Conservation (phyloP, 2,329 filamentous ascomycete species). For the Diaporthe vexans region DNA sequence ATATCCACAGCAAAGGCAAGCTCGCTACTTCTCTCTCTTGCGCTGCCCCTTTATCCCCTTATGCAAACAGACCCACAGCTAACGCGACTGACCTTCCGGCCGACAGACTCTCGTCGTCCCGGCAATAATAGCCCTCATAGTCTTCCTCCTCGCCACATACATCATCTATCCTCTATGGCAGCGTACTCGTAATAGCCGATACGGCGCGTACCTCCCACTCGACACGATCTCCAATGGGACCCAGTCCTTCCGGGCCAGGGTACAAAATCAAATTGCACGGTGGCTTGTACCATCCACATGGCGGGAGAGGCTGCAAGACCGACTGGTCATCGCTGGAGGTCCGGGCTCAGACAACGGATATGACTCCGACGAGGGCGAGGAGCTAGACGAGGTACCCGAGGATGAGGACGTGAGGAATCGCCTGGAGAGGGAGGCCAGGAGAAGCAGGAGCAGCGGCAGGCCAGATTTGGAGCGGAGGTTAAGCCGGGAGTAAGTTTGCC, state of each 20-base stretch:
- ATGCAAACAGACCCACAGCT: not conserved
- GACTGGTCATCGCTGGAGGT: conserved; percentile 54
- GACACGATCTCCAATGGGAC: conserved; percentile 73
- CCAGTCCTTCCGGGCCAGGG: conserved; percentile 65
- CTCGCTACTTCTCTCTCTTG: not conserved
- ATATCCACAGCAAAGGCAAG: conserved; percentile 47
- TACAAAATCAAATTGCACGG: conserved; percentile 57
- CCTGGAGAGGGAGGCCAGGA: conserved; percentile 47
- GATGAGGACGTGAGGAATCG: conserved; percentile 57
- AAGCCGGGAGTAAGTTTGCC: conserved; percentile 76
- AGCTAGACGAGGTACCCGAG: conserved; percentile 72
- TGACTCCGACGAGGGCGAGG: conserved; percentile 78
- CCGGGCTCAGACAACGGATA: conserved; percentile 65
- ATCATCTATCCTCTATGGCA: conserved; percentile 78
- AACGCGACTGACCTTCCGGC: conserved; percentile 21
- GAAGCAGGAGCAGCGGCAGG: conserved; percentile 37
- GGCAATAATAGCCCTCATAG: conserved; percentile 76
- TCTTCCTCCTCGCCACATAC: conserved; percentile 77
- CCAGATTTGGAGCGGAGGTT: conserved; percentile 71
- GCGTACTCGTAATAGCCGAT: conserved; percentile 74
- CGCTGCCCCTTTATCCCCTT: not conserved
- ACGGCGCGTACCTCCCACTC: conserved; percentile 81
- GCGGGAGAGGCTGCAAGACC: conserved; percentile 57
- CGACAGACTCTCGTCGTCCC: conserved; percentile 78
- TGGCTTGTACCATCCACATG: conserved; percentile 63